Evolutionary conservation across 306 rosid species (phyloP), one percentile per base, ranked within the genome.

Genomic region (Cicer bijugum): DNA sequence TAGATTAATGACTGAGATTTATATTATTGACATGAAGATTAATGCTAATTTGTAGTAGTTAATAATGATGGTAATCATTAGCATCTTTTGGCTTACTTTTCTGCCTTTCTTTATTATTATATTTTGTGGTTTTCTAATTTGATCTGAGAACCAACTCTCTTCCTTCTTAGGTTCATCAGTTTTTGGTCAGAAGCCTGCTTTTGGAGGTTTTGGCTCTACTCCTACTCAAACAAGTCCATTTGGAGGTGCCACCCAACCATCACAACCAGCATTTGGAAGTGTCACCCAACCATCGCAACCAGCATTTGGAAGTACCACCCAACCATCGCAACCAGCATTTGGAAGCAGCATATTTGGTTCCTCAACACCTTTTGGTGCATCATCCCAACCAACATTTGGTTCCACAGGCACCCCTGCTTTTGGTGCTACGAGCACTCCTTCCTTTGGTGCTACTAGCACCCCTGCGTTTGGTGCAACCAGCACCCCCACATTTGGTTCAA

Each of bases 271-370:
- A 55, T 92, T 92, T 75, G 96, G 97, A 77, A 85, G 82, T 75
- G 65, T 94, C 44, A 48, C 78, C 35, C 97, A 89, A 68, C 88
- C 82, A 45, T 88, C 98, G 53, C 97, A 89, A 73, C 89, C 96
- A 48, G 91, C 94, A 55, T 91, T 91, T 71, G 94, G 97, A 76
- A 84, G 80, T 74, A 65, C 97, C 37, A 39, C 76, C 28, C 96
- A 89, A 63, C 88, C 83, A 53, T 88, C 99, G 45, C 97, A 89
- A 74, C 89, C 96, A 46, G 90, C 95, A 53, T 91, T 94, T 69
- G 99, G 99, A 51, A 88, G 89, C 84, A 87, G 90, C 71, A 53
- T 90, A 58, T 91, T 95, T 83, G 96, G 97, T 77, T 85, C 96
- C 55, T 80, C 97, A 68, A 81, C 93, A 69, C 93, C 97, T 79